Percentiles rank a stretch among this genome's conserved stretches.
These are phyloP conservation scores for Bodo saltans DNA, from an alignment of 78 protist species.

Conservation along the genomic window DNA sequence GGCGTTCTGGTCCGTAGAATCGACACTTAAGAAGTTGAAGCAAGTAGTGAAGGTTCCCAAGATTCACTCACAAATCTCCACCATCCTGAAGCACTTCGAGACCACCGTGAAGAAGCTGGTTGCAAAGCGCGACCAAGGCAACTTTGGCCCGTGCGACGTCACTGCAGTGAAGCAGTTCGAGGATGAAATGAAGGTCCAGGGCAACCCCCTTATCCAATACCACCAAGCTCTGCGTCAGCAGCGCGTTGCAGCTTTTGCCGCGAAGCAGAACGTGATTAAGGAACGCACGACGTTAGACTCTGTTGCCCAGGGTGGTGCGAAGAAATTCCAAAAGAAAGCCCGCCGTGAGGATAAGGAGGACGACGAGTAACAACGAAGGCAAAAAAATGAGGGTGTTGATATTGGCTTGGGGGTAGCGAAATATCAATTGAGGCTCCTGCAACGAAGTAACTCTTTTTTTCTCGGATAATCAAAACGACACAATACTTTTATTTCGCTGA, in stretches of 20 bases:
- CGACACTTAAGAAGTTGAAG: constrained; percentile 1
- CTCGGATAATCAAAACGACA: too few species aligned
- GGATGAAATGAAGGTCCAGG: background rate
- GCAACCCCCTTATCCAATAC: background rate
- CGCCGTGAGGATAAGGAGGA: background rate
- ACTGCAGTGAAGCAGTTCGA: background rate
- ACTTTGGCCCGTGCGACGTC: constrained; percentile 18
- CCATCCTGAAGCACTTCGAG: background rate
- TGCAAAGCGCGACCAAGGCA: background rate
- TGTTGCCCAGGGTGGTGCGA: background rate
- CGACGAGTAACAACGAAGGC: background rate
- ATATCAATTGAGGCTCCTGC: too few species aligned
- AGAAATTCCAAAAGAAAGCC: too few species aligned
- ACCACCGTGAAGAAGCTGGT: background rate
- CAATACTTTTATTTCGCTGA: too few species aligned
- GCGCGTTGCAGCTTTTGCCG: background rate
- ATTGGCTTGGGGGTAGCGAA: too few species aligned
- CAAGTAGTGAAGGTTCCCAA: background rate
- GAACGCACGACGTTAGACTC: background rate
- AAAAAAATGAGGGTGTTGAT: background rate
- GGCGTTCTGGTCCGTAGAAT: constrained; percentile 40
- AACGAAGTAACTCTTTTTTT: too few species aligned
- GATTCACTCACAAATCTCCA: background rate
- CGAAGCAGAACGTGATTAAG: background rate
- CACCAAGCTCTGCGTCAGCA: background rate